phyloP scores from a whole-genome alignment of 768 basidiomycete species.

The Mycena filopes region DNA sequence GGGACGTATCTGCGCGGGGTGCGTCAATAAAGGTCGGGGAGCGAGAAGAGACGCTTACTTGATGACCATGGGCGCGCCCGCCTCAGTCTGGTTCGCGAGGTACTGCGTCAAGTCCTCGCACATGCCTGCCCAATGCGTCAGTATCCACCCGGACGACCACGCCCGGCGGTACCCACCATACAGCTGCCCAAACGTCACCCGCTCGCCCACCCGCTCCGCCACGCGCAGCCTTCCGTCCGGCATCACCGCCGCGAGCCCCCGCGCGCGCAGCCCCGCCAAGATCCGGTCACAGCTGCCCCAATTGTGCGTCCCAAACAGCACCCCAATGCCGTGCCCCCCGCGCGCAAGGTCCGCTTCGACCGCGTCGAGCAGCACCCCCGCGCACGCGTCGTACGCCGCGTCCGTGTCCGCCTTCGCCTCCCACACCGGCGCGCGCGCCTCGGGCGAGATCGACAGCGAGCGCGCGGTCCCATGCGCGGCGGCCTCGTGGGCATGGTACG shows the following conservation, averaged over 20 bases:
- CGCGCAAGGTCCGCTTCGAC: conserved; percentile 63
- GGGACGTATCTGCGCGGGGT: conserved; percentile 66
- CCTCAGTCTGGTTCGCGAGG: conserved; percentile 65
- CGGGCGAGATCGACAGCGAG: conserved; percentile 64
- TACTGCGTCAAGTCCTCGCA: conserved; percentile 82
- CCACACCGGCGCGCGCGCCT: conserved; percentile 75
- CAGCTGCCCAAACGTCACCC: conserved; percentile 82
- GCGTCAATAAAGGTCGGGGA: neutral
- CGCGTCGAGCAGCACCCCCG: conserved; percentile 61
- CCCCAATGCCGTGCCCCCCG: conserved; percentile 55
- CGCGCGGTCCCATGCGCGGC: conserved; percentile 53
- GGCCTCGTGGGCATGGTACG: conserved; percentile 86
- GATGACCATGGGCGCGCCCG: conserved; percentile 74
- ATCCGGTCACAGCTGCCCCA: conserved; percentile 72
- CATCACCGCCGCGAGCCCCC: conserved; percentile 61
- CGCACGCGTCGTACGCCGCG: conserved; percentile 73
- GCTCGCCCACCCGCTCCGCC: conserved; percentile 65
- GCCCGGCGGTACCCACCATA: conserved; percentile 77
- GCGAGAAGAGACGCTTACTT: conserved; percentile 59
- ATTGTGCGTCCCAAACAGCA: conserved; percentile 92
- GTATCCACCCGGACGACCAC: too few relatives aligned
- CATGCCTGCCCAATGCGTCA: conserved; percentile 73
- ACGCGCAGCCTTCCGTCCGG: conserved; percentile 50
- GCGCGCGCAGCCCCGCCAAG: conserved; percentile 65
- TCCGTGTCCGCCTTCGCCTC: conserved; percentile 77